Base-by-base conservation (phyloP, 805 yeast species). In the Monosporozyma siamensis region DNA sequence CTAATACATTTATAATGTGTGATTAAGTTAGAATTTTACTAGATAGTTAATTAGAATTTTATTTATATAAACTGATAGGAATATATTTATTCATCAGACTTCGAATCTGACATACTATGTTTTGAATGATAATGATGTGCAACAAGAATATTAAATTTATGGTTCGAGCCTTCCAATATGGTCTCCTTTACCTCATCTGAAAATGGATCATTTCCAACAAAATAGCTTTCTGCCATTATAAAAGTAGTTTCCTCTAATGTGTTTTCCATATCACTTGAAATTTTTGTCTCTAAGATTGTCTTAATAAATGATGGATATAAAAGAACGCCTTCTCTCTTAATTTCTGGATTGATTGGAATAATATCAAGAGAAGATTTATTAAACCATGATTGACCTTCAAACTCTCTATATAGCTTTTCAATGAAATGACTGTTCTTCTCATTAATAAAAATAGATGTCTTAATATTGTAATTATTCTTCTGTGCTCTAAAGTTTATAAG, bases 171-270 rank as follows among this genome's bases (percentile, higher is more conserved):
- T 31, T 47, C 48, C 14, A 52, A 34, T 4, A 57, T 49, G 1
- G 50, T 39, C 3, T 47, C 42, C 34, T 49, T 54, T 1, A 48
- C 51, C 18, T 52, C 57, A 5, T 44, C 48, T 6, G 53, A 47
- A 32, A 58, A 58, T 2, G 57, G 56, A n/a, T 44, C 42, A 15
- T 45, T 44, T 3, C 42, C 44, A 6, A 42, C 31, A 18, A 54
- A 52, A 20, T 38, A 44, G 12, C 46, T 42, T 44, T 58, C 63
- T 4, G 59, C 49, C 14, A 55, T 45, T 8, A 56, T 55, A 27
- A 58, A 55, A 3, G 59, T 54, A 5, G 56, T 51, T 29, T 56
- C 61, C 32, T 56, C 61, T 14, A 56, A 36, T 12, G 45, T 46
- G 27, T 40, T 45, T 14, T 43, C 50, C 5, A 6, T 11, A 2